phyloP scores from a whole-genome alignment of 106 monocot genomes.

The Dendrobium officinale region DNA sequence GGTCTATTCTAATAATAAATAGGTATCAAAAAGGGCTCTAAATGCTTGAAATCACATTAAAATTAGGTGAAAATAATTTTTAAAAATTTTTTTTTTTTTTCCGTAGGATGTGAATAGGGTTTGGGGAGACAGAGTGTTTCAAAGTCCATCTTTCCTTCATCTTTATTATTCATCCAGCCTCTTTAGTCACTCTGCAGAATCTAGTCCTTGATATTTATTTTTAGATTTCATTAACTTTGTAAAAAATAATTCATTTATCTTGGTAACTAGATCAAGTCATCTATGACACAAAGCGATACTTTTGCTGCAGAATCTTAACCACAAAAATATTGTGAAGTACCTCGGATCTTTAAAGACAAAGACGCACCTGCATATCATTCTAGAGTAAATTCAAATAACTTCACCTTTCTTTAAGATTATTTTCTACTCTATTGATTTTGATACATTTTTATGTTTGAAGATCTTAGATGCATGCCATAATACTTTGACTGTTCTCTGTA shows the following conservation, averaged over 20 bases:
- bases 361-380: constrained; percentile 95
- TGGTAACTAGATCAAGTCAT: neutral
- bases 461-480: neutral
- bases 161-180: neutral
- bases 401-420: neutral
- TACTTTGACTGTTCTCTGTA: constrained; percentile 16
- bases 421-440: neutral
- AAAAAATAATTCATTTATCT: neutral
- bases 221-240: neutral
- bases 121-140: neutral
- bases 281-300: neutral
- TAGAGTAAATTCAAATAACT: constrained; percentile 52
- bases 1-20: neutral
- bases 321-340: constrained; percentile 99
- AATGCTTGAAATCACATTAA: neutral
- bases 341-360: constrained; percentile 97
- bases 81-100: neutral
- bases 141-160: neutral
- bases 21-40: neutral
- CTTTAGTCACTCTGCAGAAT: neutral
- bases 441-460: neutral
- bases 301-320: constrained; percentile 81
- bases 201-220: constrained; percentile 1
- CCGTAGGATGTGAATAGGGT: neutral
- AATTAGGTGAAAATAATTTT: neutral